These are phyloP conservation scores for Barnettozyma californica DNA, from an alignment of 805 yeast genomes.

Conservation along the genomic window DNA sequence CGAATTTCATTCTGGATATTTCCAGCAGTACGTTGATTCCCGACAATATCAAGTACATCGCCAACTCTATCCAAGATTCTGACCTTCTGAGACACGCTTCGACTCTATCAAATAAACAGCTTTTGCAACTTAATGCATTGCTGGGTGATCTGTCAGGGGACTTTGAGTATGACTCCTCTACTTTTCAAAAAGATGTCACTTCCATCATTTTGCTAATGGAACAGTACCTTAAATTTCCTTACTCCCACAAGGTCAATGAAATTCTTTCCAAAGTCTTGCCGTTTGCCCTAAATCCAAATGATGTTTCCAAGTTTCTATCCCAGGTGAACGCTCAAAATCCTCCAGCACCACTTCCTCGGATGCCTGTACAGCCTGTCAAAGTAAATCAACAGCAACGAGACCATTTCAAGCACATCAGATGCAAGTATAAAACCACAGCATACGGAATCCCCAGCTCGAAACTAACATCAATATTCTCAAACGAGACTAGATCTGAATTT, in stretches of 20 bases:
- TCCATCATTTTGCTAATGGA: slow-evolving; percentile 1
- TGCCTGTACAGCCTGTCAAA: not conserved
- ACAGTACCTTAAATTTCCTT: slow-evolving; percentile 5
- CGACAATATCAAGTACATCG: slow-evolving; percentile 5
- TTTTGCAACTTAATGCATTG: not conserved
- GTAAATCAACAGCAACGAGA: not conserved
- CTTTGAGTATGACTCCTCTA: not conserved
- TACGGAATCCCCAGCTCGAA: slow-evolving; percentile 10
- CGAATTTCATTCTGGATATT: not conserved
- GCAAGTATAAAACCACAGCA: not conserved
- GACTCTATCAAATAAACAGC: not conserved
- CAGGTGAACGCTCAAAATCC: not conserved
- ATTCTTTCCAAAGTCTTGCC: not conserved
- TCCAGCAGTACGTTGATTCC: slow-evolving; percentile 5
- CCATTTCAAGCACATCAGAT: slow-evolving; percentile 6
- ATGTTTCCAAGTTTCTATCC: not conserved
- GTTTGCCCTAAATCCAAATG: not conserved
- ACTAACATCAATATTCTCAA: not conserved
- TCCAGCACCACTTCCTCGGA: not conserved
- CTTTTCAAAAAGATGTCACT: not conserved
- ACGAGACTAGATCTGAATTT: slow-evolving; percentile 4
- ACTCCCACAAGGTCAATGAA: not conserved
- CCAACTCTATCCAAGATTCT: slow-evolving; percentile 4
- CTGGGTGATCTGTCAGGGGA: not conserved
- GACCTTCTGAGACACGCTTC: slow-evolving; percentile 6